Evolutionary conservation across 768 basidiomycete species (phyloP), one percentile per base, ranked within the genome.

Genomic region (Lactarius trivialis): DNA sequence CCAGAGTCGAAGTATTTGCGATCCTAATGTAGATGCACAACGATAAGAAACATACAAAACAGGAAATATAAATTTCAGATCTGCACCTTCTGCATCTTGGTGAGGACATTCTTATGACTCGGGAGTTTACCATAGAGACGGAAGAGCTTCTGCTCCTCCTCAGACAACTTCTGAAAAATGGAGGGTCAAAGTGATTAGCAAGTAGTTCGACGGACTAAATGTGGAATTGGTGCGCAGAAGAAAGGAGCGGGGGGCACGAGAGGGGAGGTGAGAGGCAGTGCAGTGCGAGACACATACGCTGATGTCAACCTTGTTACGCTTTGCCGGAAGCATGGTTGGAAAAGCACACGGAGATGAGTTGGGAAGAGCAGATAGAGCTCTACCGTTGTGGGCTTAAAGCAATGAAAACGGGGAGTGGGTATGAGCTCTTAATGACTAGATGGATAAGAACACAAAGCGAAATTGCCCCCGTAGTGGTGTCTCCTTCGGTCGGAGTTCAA

Each of bases 1-100:
- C 97, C 97, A 60, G 96, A 98, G 76, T 98, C 97, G 74, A 99
- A 99, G 78, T 93, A 99, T 76, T 98, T 98, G 70, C 97, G 91
- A 72, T 99, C 96, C 95, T 98, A 26, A 32, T 26, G 32, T 7
- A 36, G 56, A 60, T 70, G 55, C 54, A 41, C 30, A 56, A n/a
- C 32, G 39, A 3, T 65, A 33, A 64, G 63, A 49, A 48, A 64
- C 41, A 59, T 39, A 59, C 48, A 65, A 64, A 51, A 59, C 30
- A 39, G 56, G 7, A n/a, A 12, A 17, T 60, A 58, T 65, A 41
- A 60, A 36, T 49, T 55, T 26, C 11, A 33, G 34, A 52, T 71
- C 80, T 14, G 55, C 50, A 91, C 95, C 86, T 93, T 96, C 76
- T 94, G 92, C 88, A 97, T 93, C 79, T 93, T 94, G 71, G 81